These are phyloP conservation scores for Yamadazyma tumulicola DNA, from an alignment of 805 yeast genomes.

Conservation along the genomic window DNA sequence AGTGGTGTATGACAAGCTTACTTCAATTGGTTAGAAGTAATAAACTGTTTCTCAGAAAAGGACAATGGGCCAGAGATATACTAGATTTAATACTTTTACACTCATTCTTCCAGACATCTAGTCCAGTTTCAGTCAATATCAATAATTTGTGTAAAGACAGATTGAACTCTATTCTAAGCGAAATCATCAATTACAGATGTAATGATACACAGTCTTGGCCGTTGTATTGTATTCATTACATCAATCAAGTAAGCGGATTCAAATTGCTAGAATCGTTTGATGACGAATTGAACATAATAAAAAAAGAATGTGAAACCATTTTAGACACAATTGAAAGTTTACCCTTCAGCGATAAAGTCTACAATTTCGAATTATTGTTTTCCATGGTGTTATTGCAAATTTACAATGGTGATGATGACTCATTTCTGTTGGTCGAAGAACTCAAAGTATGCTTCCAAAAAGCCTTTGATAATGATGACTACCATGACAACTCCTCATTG, in stretches of 20 bases:
- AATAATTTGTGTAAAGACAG: conserved; percentile 54
- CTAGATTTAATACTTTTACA: conserved; percentile 36
- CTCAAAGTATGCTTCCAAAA: conserved; percentile 57
- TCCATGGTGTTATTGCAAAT: conserved; percentile 77
- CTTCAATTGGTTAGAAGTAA: conserved; percentile 50
- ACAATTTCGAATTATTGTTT: conserved; percentile 71
- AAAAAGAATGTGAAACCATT: conserved; percentile 44
- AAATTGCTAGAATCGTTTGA: conserved; percentile 46
- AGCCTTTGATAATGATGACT: conserved; percentile 29
- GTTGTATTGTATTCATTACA: conserved; percentile 42
- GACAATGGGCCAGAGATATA: conserved; percentile 26
- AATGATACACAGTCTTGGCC: conserved; percentile 58
- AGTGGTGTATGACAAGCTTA: conserved; percentile 60
- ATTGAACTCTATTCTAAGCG: conserved; percentile 64
- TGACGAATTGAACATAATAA: conserved; percentile 50
- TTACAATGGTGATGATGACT: conserved; percentile 73
- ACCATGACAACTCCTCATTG: conserved; percentile 30
- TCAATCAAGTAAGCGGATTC: conserved; percentile 21
- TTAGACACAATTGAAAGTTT: conserved; percentile 30
- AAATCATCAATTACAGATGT: conserved; percentile 45
- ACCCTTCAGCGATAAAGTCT: conserved; percentile 41
- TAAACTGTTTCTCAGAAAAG: conserved; percentile 21
- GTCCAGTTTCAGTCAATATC: conserved; percentile 28
- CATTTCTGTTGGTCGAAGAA: conserved; percentile 72
- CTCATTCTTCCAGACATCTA: conserved; percentile 36